A percentile compares a stretch with the other conserved stretches of the same genome.
phyloP scores from a whole-genome alignment of 2,329 filamentous ascomycete species.

The Calonectria naviculata region DNA sequence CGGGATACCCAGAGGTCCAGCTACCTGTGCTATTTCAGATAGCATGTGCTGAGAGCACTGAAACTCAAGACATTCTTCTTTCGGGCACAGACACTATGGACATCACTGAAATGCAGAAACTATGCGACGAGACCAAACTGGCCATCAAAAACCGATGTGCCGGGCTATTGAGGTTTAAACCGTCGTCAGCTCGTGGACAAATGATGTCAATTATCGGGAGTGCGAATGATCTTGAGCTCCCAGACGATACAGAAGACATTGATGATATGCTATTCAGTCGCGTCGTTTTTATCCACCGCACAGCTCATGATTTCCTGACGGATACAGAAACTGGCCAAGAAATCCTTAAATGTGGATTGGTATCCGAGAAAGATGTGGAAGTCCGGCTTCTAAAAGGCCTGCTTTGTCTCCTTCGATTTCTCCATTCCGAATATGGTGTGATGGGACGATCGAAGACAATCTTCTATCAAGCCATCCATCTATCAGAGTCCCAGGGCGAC shows the following conservation, averaged over 20 bases:
- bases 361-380: background rate
- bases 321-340: constrained; percentile 7
- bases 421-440: background rate
- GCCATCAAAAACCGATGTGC: constrained; percentile 8
- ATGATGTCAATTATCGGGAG: background rate
- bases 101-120: background rate
- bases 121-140: background rate
- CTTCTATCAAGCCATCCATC: background rate
- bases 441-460: background rate
- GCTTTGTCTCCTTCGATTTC: background rate
- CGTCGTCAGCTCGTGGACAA: background rate
- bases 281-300: constrained; percentile 18
- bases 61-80: background rate
- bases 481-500: background rate
- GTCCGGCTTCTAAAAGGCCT: background rate
- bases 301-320: constrained; percentile 24
- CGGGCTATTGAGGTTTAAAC: background rate
- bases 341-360: background rate
- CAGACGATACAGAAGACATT: background rate
- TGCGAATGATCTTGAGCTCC: background rate
- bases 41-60: background rate
- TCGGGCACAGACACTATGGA: background rate
- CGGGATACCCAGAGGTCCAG: background rate
- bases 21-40: constrained; percentile 2
- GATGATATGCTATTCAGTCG: background rate